phyloP scores from a whole-genome alignment of 495 filamentous ascomycete genomes.

The Penicillium steckii region DNA sequence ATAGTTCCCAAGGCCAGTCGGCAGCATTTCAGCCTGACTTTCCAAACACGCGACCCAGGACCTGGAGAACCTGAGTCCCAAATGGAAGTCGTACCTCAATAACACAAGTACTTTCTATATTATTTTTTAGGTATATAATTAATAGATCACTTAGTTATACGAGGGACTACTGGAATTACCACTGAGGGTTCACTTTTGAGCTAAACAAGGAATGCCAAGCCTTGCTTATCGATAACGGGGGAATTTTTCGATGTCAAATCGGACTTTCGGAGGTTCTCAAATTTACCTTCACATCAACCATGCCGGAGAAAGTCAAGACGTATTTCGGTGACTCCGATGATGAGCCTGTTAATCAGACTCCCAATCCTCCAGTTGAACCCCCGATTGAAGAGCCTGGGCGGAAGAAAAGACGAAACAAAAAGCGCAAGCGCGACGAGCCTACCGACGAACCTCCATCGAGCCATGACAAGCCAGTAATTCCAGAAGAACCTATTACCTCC shows the following conservation, averaged over 20 bases:
- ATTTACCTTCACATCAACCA: conserved; percentile 26
- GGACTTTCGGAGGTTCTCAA: not conserved
- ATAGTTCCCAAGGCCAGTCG: too few species aligned
- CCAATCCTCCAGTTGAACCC: conserved; percentile 5
- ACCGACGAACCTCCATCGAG: conserved; percentile 10
- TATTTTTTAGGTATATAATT: too few species aligned
- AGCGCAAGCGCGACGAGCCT: conserved; percentile 43
- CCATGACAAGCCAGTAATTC: conserved; percentile 1
- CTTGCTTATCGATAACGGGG: conserved; percentile 14
- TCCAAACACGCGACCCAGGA: too few species aligned
- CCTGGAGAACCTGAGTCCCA: too few species aligned
- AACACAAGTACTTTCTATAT: too few species aligned
- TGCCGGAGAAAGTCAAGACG: conserved; percentile 48
- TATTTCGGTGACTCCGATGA: conserved; percentile 22
- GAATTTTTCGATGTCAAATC: conserved; percentile 30
- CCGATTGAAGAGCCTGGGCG: conserved; percentile 20
- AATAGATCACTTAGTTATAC: too few species aligned
- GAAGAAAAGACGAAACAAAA: conserved; percentile 38
- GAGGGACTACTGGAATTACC: too few species aligned
- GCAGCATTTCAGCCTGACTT: too few species aligned
- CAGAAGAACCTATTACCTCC: conserved; percentile 1
- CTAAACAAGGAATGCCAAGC: not conserved
- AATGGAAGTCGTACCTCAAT: too few species aligned
- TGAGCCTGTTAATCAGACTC: conserved; percentile 6
- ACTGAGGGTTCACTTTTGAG: too few species aligned